These are phyloP conservation scores for Cercis canadensis DNA, from an alignment of 306 rosid species.

Conservation along the genomic window DNA sequence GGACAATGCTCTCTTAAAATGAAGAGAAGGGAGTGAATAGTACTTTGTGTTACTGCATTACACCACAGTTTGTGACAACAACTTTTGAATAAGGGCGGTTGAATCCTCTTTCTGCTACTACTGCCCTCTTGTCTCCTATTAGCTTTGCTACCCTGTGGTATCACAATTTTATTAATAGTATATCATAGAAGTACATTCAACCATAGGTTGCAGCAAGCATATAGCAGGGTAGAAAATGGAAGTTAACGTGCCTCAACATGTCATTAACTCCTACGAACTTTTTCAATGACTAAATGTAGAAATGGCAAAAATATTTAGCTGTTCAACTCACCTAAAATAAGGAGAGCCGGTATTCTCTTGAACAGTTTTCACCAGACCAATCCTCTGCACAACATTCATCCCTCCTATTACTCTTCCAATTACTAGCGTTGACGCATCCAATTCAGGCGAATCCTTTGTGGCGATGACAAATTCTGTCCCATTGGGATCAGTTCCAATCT, in stretches of 20 bases:
- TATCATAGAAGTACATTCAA: neutral
- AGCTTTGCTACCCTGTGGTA: slow-evolving; percentile 90
- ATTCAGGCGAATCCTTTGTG: slow-evolving; percentile 72
- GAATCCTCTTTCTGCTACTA: slow-evolving; percentile 89
- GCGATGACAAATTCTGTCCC: slow-evolving; percentile 80
- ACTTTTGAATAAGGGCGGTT: slow-evolving; percentile 82
- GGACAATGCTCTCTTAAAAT: slow-evolving; percentile 14
- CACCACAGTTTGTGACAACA: slow-evolving; percentile 68
- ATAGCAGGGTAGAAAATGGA: neutral
- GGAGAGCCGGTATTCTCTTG: slow-evolving; percentile 81
- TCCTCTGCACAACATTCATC: slow-evolving; percentile 72
- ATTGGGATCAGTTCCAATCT: slow-evolving; percentile 70
- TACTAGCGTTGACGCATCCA: slow-evolving; percentile 58
- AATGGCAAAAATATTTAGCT: slow-evolving; percentile 1
- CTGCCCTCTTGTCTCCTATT: slow-evolving; percentile 87
- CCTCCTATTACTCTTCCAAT: slow-evolving; percentile 64
- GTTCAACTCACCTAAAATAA: slow-evolving; percentile 69
- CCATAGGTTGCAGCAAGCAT: neutral
- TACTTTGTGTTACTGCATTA: slow-evolving; percentile 40
- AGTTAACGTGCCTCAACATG: neutral
- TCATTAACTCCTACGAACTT: slow-evolving; percentile 24
- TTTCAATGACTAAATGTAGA: slow-evolving; percentile 37
- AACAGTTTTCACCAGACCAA: slow-evolving; percentile 77
- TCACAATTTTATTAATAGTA: too few species aligned
- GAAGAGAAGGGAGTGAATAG: slow-evolving; percentile 11